Evolutionary conservation across 352 stramenopile species (phyloP), one percentile per base, ranked within the genome.

Genomic region (Phytophthora aleatoria): DNA sequence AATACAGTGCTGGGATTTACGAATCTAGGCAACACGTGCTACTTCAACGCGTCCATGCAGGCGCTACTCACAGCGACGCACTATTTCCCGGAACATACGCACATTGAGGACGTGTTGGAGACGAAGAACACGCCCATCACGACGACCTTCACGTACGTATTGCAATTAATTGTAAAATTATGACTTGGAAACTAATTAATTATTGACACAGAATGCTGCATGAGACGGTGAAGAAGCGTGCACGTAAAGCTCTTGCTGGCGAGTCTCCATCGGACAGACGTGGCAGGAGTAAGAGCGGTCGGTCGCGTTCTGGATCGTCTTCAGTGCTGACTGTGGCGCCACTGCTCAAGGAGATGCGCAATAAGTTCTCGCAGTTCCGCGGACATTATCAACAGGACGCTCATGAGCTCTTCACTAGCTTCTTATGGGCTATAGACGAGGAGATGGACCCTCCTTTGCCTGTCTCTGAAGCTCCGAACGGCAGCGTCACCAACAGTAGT

Each of bases 351-450:
- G 83, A 82, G 28, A 76, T 92, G 42, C 78, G 84, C 4, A 86
- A 83, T 24, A 91, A 91, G 31, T 98, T 98, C 69, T 78, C 86
- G 5, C 88, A 94, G 26, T 99, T 99, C 66, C 72, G 79, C n/a
- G 96, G 96, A 2, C 84, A 91, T 64, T 87, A 96, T 44, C 97
- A 99, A 78, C 97, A 99, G 47, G 97, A 99, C 67, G 89, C 95
- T 5, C 95, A 99, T 64, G 98, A 99, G 69, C 66, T 99, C 0
- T 87, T 99, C 9, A 74, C 79, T 7, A 97, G 90, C 60, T 79
- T 99, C 8, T 67, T 99, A 15, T 97, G 80, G 79, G 76, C 77
- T n/a, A 84, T 92, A 36, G 84, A 92, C 41, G 84, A 92, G 50
- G 84, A 92, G 39, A 73, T 83, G 45, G 77, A 90, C 31, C 81